These are phyloP conservation scores for Pogostemon cablin DNA, from an alignment of 257 asterid species.

Conservation along the genomic window DNA sequence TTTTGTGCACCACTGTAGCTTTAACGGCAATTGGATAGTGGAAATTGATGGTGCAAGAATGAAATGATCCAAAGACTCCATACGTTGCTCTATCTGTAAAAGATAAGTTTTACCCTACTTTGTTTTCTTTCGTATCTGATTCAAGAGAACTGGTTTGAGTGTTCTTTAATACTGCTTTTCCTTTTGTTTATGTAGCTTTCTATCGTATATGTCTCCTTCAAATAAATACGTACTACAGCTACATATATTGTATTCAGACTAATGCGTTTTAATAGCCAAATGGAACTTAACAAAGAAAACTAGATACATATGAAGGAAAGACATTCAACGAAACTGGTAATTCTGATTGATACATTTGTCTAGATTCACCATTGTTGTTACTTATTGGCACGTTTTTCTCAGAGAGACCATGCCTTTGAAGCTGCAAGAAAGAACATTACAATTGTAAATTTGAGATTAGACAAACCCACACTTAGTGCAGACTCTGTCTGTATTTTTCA, in stretches of 20 bases:
- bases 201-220: background rate
- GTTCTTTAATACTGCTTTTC: background rate
- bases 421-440: constrained; percentile 42
- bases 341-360: background rate
- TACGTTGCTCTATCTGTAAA: background rate
- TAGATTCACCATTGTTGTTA: background rate
- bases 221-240: background rate
- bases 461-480: background rate
- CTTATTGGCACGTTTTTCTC: constrained; percentile 7
- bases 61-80: background rate
- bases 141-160: constrained; percentile 6
- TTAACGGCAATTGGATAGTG: constrained; percentile 58
- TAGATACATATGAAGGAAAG: background rate
- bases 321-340: background rate
- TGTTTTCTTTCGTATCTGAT: background rate
- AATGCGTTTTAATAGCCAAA: constrained; percentile 5
- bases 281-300: background rate
- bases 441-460: background rate
- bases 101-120: background rate
- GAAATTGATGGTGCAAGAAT: constrained; percentile 32
- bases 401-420: constrained; percentile 43
- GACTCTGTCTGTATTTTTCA: background rate
- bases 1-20: constrained; percentile 43
- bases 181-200: background rate
- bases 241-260: background rate